Percentiles rank a stretch among this genome's conserved stretches.
phyloP scores from a whole-genome alignment of 164 flowering plant genomes.

The Akebia trifoliata region DNA sequence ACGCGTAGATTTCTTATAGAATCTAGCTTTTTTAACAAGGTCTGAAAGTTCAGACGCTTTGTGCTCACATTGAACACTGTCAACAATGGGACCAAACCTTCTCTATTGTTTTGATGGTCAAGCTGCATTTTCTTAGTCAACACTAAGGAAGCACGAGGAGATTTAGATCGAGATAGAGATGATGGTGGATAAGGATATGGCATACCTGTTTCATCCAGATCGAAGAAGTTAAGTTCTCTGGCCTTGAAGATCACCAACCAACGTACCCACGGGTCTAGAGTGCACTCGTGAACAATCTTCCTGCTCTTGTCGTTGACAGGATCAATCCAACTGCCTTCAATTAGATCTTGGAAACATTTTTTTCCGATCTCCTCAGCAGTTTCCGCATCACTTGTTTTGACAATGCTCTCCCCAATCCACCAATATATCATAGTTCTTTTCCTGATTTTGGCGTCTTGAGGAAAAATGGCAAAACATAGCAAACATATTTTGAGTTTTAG shows the following conservation, averaged over 20 bases:
- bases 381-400: neutral
- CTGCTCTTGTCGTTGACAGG: slow-evolving; percentile 17
- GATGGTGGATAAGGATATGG: neutral
- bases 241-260: slow-evolving; percentile 15
- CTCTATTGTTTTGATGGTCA: too few relatives aligned
- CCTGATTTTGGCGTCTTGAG: slow-evolving; percentile 22
- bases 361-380: slow-evolving; percentile 16
- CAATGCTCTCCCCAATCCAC: slow-evolving; percentile 45
- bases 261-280: slow-evolving; percentile 27
- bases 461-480: slow-evolving; percentile 39
- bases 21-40: slow-evolving; percentile 10
- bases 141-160: slow-evolving; percentile 4
- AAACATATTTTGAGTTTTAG: slow-evolving; percentile 20
- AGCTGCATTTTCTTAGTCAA: too few relatives aligned
- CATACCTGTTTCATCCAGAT: slow-evolving; percentile 10
- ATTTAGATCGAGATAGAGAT: too few relatives aligned
- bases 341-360: neutral
- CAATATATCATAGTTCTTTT: slow-evolving; percentile 33
- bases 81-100: too few relatives aligned
- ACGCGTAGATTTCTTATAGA: slow-evolving; percentile 17
- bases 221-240: slow-evolving; percentile 10
- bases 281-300: slow-evolving; percentile 7
- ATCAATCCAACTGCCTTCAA: slow-evolving; percentile 20
- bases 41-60: slow-evolving; percentile 10
- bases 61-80: slow-evolving; percentile 28